Base-by-base conservation (phyloP, 2,329 filamentous ascomycete genomes). In the Mycosphaerella sp. region DNA sequence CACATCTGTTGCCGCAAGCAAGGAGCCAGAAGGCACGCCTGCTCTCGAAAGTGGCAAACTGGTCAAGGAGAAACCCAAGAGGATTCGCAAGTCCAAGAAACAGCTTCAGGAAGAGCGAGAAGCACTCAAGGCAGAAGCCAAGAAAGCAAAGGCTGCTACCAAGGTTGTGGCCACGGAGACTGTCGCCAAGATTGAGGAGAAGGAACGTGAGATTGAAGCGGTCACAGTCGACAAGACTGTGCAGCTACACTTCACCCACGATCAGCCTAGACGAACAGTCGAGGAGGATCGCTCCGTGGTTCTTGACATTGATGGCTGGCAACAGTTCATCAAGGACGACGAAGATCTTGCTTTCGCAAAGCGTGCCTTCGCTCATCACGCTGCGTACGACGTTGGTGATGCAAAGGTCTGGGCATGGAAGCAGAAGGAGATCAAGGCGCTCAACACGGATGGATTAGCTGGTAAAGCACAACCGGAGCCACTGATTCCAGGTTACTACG, bases 21-120 rank as follows among this genome's bases (percentile, higher is more conserved):
- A 54, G 42, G 61, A 64, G 42, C 54, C 55, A 36, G 37, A 41
- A 14, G 53, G 47, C 39, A 62, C 61, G 18, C 57, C 61, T 28
- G 39, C 55, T 8, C 51, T 50, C 16, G 62, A 67, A 16, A 59
- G 62, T 14, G 60, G 61, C 10, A 68, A 70, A 53, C 56, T 63
- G 41, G 68, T 71, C 13, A 66, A 63, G 8, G 66, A 71, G 27
- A 79, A 79, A 59, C 63, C 69, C 1, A 79, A 80, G 66, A 81
- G 71, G 40, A 85, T 84, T 65, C 59, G 77, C 3, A 87, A 87
- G 73, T 88, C 84, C 0, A 90, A 89, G 75, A 89, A 87, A 67
- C 83, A 89, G 63, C 67, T 87, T 2, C 79, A 85, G 18, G 50
- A 53, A 41, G 84, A 88, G 64, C 36, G 37, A 41, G 79, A 84